These are phyloP conservation scores for Xylariaceae sp. DNA, from an alignment of 2,329 filamentous ascomycete genomes.

Conservation along the genomic window DNA sequence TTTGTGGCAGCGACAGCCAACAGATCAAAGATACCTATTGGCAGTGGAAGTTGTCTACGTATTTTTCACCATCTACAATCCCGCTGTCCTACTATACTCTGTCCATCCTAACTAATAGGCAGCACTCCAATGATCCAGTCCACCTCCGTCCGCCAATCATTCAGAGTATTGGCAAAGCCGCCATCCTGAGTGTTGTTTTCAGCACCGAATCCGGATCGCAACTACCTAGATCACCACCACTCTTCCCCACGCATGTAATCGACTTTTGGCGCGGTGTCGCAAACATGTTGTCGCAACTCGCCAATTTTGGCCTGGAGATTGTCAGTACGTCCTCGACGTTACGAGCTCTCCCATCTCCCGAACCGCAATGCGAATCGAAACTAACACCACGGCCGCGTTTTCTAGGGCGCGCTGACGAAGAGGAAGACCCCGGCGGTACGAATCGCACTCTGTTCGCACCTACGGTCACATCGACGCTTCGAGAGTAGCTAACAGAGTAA, in stretches of 20 bases:
- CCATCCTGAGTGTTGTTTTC: conserved; percentile 20
- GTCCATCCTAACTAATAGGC: not conserved
- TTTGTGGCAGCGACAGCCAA: not conserved
- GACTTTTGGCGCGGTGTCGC: conserved; percentile 17
- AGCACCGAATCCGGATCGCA: conserved; percentile 18
- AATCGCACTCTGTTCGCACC: conserved; percentile 12
- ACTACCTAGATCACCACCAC: conserved; percentile 7
- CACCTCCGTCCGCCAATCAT: conserved; percentile 1
- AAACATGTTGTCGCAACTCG: conserved; percentile 35
- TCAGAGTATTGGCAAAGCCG: conserved; percentile 25
- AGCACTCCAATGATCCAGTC: conserved; percentile 5
- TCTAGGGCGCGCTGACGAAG: conserved; percentile 41
- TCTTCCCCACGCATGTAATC: conserved; percentile 16
- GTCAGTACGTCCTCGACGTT: conserved; percentile 32
- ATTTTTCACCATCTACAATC: not conserved
- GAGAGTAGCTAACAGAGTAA: conserved; percentile 25
- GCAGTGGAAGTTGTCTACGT: no score
- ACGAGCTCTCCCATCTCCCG: not conserved
- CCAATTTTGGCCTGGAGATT: conserved; percentile 36
- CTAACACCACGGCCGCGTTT: conserved; percentile 4
- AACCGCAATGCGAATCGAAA: not conserved
- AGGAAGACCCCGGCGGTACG: conserved; percentile 44
- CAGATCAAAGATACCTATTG: not conserved
- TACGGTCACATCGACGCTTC: conserved; percentile 3
- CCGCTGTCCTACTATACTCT: not conserved